Percentiles rank a stretch among this genome's conserved stretches.
These are phyloP conservation scores for Fomitopsis pinicola DNA, from an alignment of 1,284 basidiomycete genomes.

Conservation along the genomic window DNA sequence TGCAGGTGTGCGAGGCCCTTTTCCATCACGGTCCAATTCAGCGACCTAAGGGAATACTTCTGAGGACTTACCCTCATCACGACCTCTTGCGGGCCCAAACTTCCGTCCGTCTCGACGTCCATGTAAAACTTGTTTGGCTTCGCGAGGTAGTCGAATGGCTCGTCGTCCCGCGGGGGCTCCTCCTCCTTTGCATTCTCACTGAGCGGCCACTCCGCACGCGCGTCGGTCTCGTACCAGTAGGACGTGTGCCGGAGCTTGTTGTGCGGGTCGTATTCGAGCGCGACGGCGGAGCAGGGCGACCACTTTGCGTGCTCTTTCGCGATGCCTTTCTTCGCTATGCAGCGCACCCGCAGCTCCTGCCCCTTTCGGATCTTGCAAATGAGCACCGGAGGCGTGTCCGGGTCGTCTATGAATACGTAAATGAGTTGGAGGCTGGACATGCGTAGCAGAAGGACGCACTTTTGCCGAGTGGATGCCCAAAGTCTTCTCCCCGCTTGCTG, in stretches of 20 bases:
- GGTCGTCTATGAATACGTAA: conserved; percentile 43
- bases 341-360: conserved; percentile 85
- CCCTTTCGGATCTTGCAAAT: conserved; percentile 93
- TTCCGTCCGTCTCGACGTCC: conserved; percentile 89
- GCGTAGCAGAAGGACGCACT: conserved; percentile 38
- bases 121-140: conserved; percentile 89
- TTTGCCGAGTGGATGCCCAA: conserved; percentile 88
- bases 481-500: conserved; percentile 66
- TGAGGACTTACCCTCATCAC: conserved; percentile 65
- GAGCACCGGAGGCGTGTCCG: conserved; percentile 65
- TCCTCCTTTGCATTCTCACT: conserved; percentile 82
- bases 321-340: conserved; percentile 95
- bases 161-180: conserved; percentile 72
- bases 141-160: conserved; percentile 83
- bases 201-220: conserved; percentile 79
- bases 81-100: conserved; percentile 83
- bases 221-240: conserved; percentile 90
- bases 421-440: neutral
- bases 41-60: neutral
- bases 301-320: conserved; percentile 99
- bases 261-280: conserved; percentile 98
- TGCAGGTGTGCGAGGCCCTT: conserved; percentile 81
- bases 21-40: neutral
- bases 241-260: conserved; percentile 96
- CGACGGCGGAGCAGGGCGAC: conserved; percentile 94